A percentile compares a stretch with the other conserved stretches of the same genome.
These are phyloP conservation scores for Trichoderma lentiforme DNA, from an alignment of 2,329 filamentous ascomycete species.

Conservation along the genomic window DNA sequence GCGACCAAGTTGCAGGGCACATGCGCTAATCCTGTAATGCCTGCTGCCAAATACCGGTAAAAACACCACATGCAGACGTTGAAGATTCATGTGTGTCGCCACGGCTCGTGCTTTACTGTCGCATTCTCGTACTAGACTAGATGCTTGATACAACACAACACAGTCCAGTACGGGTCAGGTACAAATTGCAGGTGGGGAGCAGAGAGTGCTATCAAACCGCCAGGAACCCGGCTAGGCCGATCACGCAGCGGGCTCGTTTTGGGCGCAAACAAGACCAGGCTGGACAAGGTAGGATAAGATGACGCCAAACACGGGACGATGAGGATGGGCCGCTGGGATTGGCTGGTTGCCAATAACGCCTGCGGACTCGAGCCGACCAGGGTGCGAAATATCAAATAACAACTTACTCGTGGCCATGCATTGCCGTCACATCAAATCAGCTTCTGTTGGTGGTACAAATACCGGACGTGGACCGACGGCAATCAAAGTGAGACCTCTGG, in stretches of 20 bases:
- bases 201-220: background rate
- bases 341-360: background rate
- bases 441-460: background rate
- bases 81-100: background rate
- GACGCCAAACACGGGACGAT: constrained; percentile 18
- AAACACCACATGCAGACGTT: background rate
- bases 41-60: background rate
- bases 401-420: background rate
- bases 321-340: background rate
- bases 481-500: background rate
- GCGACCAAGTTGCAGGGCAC: background rate
- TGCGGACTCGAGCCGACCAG: background rate
- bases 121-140: background rate
- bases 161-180: background rate
- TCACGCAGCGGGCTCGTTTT: background rate
- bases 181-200: background rate
- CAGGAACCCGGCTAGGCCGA: constrained; percentile 5
- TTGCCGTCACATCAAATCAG: background rate
- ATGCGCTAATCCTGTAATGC: background rate
- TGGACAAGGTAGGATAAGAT: background rate
- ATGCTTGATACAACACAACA: background rate
- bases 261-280: background rate
- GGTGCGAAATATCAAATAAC: background rate
- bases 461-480: background rate
- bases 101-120: background rate